A percentile compares a stretch with the other conserved stretches of the same genome.
phyloP scores from a whole-genome alignment of 257 asterid genomes.

The Voacanga thouarsii region DNA sequence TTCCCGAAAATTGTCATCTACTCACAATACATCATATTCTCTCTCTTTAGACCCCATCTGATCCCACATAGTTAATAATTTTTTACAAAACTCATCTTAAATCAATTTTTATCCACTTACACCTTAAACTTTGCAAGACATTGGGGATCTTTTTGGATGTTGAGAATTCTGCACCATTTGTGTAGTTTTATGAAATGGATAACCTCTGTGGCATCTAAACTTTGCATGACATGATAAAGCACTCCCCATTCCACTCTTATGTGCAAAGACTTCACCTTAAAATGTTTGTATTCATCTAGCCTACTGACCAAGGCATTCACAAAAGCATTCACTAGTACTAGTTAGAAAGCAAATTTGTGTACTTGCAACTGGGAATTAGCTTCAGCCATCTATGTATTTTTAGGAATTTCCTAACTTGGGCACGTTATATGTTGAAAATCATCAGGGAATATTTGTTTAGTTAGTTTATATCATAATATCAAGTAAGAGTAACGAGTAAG shows the following conservation, averaged over 20 bases:
- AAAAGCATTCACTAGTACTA: neutral
- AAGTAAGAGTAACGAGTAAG: neutral
- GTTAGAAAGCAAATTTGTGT: neutral
- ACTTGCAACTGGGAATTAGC: neutral
- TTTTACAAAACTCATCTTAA: too few relatives aligned
- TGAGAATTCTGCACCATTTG: neutral
- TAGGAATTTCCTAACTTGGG: neutral
- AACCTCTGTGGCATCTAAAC: neutral
- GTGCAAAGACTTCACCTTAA: neutral
- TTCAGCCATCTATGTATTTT: neutral
- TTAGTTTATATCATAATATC: neutral
- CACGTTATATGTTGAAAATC: neutral
- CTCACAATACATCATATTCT: too few relatives aligned
- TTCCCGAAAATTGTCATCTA: too few relatives aligned
- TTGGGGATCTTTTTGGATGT: neutral
- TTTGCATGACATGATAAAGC: neutral
- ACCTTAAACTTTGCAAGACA: neutral
- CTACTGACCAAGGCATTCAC: neutral
- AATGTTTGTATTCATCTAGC: neutral
- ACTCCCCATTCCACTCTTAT: neutral
- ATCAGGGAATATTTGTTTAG: neutral
- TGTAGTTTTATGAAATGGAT: neutral
- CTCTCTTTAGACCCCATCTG: too few relatives aligned
- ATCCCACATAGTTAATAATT: too few relatives aligned
- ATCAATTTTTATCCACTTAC: too few relatives aligned